Percentiles rank a stretch among this genome's conserved stretches.
Evolutionary conservation across 75 land plant species (phyloP).

Genomic region (Pinus tabuliformis): DNA sequence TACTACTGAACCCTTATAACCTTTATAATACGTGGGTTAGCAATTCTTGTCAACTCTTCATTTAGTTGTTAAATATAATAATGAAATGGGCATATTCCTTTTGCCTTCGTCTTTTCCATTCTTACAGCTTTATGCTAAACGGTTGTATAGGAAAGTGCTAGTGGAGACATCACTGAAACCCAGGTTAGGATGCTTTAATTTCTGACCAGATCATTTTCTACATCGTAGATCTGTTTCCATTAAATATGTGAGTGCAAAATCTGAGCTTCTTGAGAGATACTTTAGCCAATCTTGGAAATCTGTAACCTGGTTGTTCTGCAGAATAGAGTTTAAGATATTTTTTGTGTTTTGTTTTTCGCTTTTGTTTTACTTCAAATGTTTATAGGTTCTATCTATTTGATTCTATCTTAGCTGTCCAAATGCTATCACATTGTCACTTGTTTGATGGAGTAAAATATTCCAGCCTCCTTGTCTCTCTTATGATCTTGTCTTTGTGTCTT

Average conservation of each 20-base stretch:
- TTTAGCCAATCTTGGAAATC: too few species aligned
- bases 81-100: neutral
- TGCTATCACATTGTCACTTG: neutral
- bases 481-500: too few species aligned
- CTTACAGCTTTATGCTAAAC: constrained; percentile 34
- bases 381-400: neutral
- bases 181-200: constrained; percentile 20
- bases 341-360: neutral
- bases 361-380: neutral
- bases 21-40: neutral
- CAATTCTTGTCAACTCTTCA: neutral
- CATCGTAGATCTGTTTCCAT: neutral
- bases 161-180: constrained; percentile 48
- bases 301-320: too few species aligned
- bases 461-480: neutral
- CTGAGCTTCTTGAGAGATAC: neutral
- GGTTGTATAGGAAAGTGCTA: constrained; percentile 33
- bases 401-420: neutral
- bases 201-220: neutral
- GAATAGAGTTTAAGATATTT: neutral
- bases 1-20: neutral
- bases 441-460: neutral
- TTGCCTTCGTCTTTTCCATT: neutral
- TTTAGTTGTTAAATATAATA: neutral
- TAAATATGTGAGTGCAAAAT: neutral